Evolutionary conservation across 352 stramenopile genomes (phyloP).

Genomic region (Pythium chondricola): DNA sequence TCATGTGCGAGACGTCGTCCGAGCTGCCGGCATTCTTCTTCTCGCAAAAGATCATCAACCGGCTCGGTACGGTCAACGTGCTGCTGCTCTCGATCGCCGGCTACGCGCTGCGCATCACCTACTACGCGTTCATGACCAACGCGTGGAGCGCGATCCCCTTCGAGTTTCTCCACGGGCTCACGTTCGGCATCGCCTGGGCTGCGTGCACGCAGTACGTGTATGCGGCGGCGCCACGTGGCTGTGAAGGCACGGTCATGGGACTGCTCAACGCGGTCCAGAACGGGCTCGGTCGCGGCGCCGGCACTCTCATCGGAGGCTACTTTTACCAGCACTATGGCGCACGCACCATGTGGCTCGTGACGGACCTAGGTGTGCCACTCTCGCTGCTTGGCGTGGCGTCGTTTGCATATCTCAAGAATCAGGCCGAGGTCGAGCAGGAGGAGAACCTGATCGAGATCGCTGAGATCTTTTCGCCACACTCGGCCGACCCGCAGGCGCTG

Average conservation of each 20-base stretch:
- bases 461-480: conserved; percentile 63
- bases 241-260: conserved; percentile 69
- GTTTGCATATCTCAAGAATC: conserved; percentile 60
- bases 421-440: conserved; percentile 21
- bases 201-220: conserved; percentile 77
- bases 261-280: conserved; percentile 75
- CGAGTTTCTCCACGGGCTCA: conserved; percentile 72
- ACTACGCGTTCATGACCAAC: conserved; percentile 75
- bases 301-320: conserved; percentile 67
- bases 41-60: conserved; percentile 58
- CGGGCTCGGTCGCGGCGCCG: conserved; percentile 51
- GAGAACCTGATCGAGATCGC: conserved; percentile 40
- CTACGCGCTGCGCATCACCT: conserved; percentile 64
- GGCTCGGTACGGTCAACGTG: conserved; percentile 67
- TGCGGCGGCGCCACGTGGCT: conserved; percentile 43
- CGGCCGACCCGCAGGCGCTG: conserved; percentile 33
- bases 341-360: conserved; percentile 59
- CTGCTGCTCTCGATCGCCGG: conserved; percentile 61
- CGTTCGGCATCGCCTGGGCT: conserved; percentile 69
- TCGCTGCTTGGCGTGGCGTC: conserved; percentile 40
- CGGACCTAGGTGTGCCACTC: conserved; percentile 60
- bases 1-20: conserved; percentile 73
- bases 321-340: conserved; percentile 71
- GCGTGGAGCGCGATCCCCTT: conserved; percentile 74
- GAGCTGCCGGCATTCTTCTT: conserved; percentile 82